Base-by-base conservation (phyloP, 768 basidiomycete genomes). In the Artomyces pyxidatus region DNA sequence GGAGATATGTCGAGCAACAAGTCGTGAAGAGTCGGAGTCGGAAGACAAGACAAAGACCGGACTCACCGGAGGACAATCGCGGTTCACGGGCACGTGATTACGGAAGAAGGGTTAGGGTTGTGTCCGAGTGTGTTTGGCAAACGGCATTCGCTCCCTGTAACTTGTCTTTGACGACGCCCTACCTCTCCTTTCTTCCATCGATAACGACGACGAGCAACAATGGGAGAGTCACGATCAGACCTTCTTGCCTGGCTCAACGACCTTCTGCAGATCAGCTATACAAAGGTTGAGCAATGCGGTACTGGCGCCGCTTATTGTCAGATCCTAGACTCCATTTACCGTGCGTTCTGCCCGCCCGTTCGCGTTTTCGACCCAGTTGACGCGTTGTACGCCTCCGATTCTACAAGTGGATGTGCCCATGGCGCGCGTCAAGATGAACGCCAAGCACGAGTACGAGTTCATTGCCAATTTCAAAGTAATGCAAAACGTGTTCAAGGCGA, bases 391-490 rank as follows among this genome's bases (percentile, higher is more conserved):
- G 14, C 27, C 21, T 10, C 25, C 23, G 10, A 32, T 21, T 12
- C 37, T n/a, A 32, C 9, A 61, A 95, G 92, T 86, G 58, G 90
- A 97, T 69, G 54, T 96, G 0, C 93, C 93, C 11, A 91, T 98
- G 89, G 58, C 69, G 29, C 78, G 86, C 54, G 94, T 99, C 59
- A 98, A 97, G 75, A 90, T 97, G 81, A 83, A 83, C 65, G 93
- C 96, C 38, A 93, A 83, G 71, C 88, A 90, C 61, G 90, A 96
- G 64, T 97, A 96, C 71, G 95, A 98, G 67, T 97, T 81, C 62
- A 68, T 98, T 47, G 86, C 81, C 23, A 99, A 99, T 71, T 98
- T 81, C 77, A 97, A 98, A 68, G 77, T 98, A 63, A 71, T 99
- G 67, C 96, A 99, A 66, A 92, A 83, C 59, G 63, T 77, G 35